Base-by-base conservation (phyloP, 139 green algal species). In the Chlorella vulgaris region DNA sequence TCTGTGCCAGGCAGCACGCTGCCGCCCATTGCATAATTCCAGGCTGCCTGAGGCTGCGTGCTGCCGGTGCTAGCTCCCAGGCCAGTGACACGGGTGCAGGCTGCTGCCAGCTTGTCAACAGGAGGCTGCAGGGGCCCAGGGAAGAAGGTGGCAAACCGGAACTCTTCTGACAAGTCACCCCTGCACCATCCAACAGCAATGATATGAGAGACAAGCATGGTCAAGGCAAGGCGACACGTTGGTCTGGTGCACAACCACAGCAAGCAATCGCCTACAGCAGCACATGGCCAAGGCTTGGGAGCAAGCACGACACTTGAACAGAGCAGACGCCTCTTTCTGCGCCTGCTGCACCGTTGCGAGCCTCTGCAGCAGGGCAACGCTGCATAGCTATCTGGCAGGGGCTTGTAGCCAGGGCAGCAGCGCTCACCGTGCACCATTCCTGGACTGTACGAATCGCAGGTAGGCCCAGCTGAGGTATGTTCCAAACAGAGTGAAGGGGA, bases 61-160 rank as follows among this genome's bases (percentile, higher is more conserved):
- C 80, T 21, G 67, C 50, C 66, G 73, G 74, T 40, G 81, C 33
- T 61, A 43, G 38, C 24, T 10, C 70, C 38, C 29, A 90, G 50
- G 4, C 81, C 81, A 40, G 87, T 91, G 24, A 96, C 31, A 3
- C 74, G 71, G 35, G 79, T 76, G 58, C 81, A 83, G 7, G 84
- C 47, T 21, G 38, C 75, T 40, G 88, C 88, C 0, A 94, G n/a
- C 22, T 58, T 69, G 60, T 95, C 93, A 24, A 95, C 76, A 3
- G 47, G 78, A 26, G 42, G 80, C 43, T 90, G 87, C 36, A 93
- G 3, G 19, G 66, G 63, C 61, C 87, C 85, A 15, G 94, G 94
- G 82, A 97, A 97, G 88, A 98, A 98, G 15, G 89, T 91, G 10
- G 86, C 88, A 68, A 98, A 95, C 35, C 88, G 90, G 85, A 98